Evolutionary conservation across 2,329 filamentous ascomycete genomes (phyloP), one percentile per base, ranked within the genome.

Genomic region (Hypoxylon rubiginosum): DNA sequence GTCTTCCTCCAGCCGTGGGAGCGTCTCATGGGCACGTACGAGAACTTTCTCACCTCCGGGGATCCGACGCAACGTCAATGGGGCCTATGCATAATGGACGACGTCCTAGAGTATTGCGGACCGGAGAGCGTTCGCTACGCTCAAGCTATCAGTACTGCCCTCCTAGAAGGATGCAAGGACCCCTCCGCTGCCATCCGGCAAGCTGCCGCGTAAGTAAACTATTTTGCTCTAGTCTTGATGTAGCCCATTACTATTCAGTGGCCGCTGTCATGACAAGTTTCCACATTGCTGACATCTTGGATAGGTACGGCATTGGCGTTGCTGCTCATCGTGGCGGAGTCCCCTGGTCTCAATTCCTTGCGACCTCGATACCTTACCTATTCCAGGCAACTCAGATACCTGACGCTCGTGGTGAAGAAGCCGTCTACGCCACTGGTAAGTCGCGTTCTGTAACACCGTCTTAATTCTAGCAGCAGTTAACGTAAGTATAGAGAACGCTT

Each of bases 81-180:
- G 96, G 95, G 94, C n/a, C 87, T 99, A 58, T 99, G 96, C 83
- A 97, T 99, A 73, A 93, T 97, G 85, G 96, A 99, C 76, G 96
- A 99, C 78, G 95, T 99, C 36, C 87, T 99, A 36, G 96, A 99
- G 79, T 99, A 98, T 83, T 98, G 94, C 77, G 94, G 95, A 0
- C 87, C 91, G 0, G 90, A 97, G 72, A 97, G 93, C 73, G 95
- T 91, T 84, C 89, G 91, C 71, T 99, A 97, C 78, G 90, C 91
- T 75, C 88, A 90, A 72, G 90, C 94, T 75, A 97, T 99, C 73
- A 90, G 94, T 62, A 90, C 94, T 74, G 94, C 96, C 10, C 87
- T 99, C 41, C 86, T 97, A 49, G 89, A 92, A 65, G 96, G 96
- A 48, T 93, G 97, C 83, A 89, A 88, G 73, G 95, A 98, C 74